Evolutionary conservation across 768 basidiomycete genomes (phyloP), one percentile per base, ranked within the genome.

Genomic region (Tylopilus felleus): DNA sequence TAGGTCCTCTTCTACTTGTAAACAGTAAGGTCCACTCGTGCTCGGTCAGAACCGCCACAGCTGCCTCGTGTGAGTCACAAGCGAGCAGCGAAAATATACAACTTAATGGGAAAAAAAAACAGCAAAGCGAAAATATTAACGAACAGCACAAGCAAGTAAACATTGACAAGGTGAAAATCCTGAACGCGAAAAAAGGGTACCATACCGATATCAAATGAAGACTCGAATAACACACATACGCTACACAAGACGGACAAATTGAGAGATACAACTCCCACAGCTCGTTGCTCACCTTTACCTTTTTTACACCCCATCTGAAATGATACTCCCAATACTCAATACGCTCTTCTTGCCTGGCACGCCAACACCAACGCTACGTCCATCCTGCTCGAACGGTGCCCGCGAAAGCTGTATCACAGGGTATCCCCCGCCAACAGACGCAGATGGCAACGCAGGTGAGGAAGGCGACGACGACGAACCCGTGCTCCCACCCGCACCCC

Each of bases 251-350:
- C 39, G 5, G 4, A 21, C 21, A 21, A 40, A 12, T 40, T 16
- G 10, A 21, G 38, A 40, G 22, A 40, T 22, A 22, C 8, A 22
- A 21, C 12, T 0, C 9, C 8, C 39, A 7, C n/a, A 8, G 21
- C 39, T 40, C 12, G 21, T 12, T 13, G 39, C 39, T 40, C 21
- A 40, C 39, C 39, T 40, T 12, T 4, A 21, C 19, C 38, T 39
- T 27, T 21, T 23, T 54, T 43, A 67, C 47, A 43, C 67, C 2
- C 67, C 62, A 1, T 82, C 83, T 36, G 82, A 84, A 51, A 86
- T 85, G 52, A 87, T 87, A 61, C 82, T 85, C 51, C 83, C 83
- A 57, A 87, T 87, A 60, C 83, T 85, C 71, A 87, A 63, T 51
- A 77, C 79, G 60, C 84, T 86, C 71, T 82, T 86, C 77, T 85